A percentile compares a stretch with the other conserved stretches of the same genome.
Evolutionary conservation across 306 rosid species (phyloP).

Genomic region (Fragaria vesca): DNA sequence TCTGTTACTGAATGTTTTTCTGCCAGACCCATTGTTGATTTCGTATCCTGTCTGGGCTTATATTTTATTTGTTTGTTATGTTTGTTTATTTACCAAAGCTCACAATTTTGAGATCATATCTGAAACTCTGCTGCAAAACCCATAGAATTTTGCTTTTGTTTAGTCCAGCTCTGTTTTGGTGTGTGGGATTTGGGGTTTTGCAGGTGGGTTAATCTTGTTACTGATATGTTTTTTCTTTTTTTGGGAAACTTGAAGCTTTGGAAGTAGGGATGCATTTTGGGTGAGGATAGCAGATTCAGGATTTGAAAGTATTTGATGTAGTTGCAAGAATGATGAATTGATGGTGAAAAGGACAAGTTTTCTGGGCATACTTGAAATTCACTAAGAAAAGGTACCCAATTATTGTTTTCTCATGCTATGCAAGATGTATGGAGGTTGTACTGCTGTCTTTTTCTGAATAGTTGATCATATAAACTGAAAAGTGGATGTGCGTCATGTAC

Average conservation of each 20-base stretch:
- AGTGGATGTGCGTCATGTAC: background rate
- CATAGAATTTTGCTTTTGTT: slow-evolving; percentile 15
- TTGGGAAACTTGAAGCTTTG: slow-evolving; percentile 15
- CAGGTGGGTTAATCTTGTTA: slow-evolving; percentile 12
- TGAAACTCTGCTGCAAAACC: slow-evolving; percentile 15
- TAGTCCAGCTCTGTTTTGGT: slow-evolving; percentile 6
- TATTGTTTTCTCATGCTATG: background rate
- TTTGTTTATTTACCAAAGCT: background rate
- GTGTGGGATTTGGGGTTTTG: slow-evolving; percentile 16
- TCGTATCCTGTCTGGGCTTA: slow-evolving; percentile 15
- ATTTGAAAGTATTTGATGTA: slow-evolving; percentile 21
- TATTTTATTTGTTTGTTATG: background rate
- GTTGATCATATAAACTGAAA: background rate
- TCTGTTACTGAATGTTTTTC: slow-evolving; percentile 30
- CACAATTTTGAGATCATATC: background rate
- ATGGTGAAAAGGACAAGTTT: background rate
- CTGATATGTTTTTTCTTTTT: slow-evolving; percentile 2
- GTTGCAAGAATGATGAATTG: background rate
- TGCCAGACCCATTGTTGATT: slow-evolving; percentile 27
- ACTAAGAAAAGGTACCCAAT: slow-evolving; percentile 14
- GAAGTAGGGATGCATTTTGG: slow-evolving; percentile 3
- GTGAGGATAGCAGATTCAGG: slow-evolving; percentile 28
- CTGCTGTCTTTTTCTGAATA: slow-evolving; percentile 1
- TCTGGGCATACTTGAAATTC: slow-evolving; percentile 6
- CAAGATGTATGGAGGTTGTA: background rate